Evolutionary conservation across 495 filamentous ascomycete species (phyloP), one percentile per base, ranked within the genome.

Genomic region (Hypoxylon lienhwacheense): DNA sequence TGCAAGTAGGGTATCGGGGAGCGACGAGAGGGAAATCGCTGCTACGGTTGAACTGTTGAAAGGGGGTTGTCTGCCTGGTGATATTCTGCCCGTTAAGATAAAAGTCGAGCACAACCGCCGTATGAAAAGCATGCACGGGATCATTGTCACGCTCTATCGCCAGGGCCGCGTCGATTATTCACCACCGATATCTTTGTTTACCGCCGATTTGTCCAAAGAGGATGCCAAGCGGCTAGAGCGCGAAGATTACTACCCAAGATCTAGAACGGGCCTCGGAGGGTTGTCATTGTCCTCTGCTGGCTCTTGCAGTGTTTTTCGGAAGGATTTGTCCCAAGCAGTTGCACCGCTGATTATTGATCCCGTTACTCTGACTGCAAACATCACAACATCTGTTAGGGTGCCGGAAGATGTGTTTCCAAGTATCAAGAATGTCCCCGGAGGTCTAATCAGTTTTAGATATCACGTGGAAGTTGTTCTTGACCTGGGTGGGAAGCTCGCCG

Each of bases 391-490:
- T 12, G 81, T 98, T 2, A 81, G 90, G 42, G 83, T 96, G 16
- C 93, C 93, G 0, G 90, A 91, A 54, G 90, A 96, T 56, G 83
- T 84, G 0, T 98, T 98, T 60, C 92, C 93, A 2, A 95, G 91
- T 5, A 97, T 98, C 52, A 85, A 81, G 8, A 84, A 81, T 47
- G 90, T 96, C 3, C 93, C 93, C 0, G 89, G 91, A 15, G 83
- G 85, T 17, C 90, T 96, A 80, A 95, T 98, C 53, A 88, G 84
- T 54, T 97, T 98, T 71, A 87, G 85, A 58, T 97, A 98, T 65
- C 88, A 88, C 58, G 80, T 96, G 17, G 93, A 98, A 66, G 87
- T 96, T 2, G 85, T 97, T 15, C 79, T 96, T 1, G 93, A 98
- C 63, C 74, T 97, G 6, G 89, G 92, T 20, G 91, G 92, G 10